These are phyloP conservation scores for Colletotrichum melonis DNA, from an alignment of 2,329 filamentous ascomycete species.

Conservation along the genomic window DNA sequence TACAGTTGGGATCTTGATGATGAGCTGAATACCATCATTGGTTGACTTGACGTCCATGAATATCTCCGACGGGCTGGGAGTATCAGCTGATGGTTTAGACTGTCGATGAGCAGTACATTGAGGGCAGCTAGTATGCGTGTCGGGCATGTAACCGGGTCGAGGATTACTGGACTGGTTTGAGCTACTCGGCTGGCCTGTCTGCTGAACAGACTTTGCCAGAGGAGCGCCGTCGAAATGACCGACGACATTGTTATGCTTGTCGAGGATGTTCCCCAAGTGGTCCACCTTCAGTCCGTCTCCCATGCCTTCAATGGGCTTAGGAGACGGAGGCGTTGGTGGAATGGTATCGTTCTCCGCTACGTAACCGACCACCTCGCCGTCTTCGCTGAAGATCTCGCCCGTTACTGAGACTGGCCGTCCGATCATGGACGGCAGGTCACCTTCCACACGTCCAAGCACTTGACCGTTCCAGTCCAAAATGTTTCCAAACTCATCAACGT, in stretches of 20 bases:
- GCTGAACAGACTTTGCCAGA: constrained; percentile 52
- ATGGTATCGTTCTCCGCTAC: constrained; percentile 54
- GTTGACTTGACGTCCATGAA: constrained; percentile 69
- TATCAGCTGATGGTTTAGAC: constrained; percentile 47
- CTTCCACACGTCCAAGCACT: constrained; percentile 63
- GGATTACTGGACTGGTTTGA: constrained; percentile 3
- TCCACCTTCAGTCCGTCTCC: constrained; percentile 55
- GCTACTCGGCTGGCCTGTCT: constrained; percentile 44
- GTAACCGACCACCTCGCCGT: constrained; percentile 56
- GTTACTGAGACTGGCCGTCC: constrained; percentile 57
- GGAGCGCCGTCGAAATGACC: constrained; percentile 54
- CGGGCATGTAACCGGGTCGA: constrained; percentile 26
- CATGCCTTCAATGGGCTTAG: constrained; percentile 48
- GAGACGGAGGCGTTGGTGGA: constrained; percentile 37
- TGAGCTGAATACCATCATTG: constrained; percentile 67
- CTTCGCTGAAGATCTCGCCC: constrained; percentile 59
- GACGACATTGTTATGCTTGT: constrained; percentile 57
- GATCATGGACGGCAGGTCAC: constrained; percentile 66
- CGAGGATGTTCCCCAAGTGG: constrained; percentile 57
- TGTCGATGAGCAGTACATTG: constrained; percentile 12
- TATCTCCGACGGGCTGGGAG: constrained; percentile 62
- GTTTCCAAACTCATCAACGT: constrained; percentile 66
- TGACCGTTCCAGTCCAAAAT: constrained; percentile 61
- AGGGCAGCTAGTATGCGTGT: constrained; percentile 44
- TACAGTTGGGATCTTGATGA: constrained; percentile 67